Percentiles rank a stretch among this genome's conserved stretches.
These are phyloP conservation scores for Colletotrichum higginsianum DNA, from an alignment of 2,329 filamentous ascomycete genomes.

Conservation along the genomic window DNA sequence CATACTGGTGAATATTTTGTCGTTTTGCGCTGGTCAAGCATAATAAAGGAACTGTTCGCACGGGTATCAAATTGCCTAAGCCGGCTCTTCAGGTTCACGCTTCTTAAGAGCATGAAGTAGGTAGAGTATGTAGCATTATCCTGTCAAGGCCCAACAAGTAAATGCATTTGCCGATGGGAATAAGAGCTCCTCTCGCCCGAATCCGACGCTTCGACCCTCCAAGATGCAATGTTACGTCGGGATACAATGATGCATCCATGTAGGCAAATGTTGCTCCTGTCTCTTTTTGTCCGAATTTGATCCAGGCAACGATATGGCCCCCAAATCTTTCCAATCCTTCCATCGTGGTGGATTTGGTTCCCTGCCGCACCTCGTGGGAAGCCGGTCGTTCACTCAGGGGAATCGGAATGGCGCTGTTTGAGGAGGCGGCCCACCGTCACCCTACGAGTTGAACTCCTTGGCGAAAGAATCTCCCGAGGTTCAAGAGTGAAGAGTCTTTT, in stretches of 20 bases:
- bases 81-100: not conserved
- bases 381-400: slow-evolving; percentile 12
- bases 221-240: not conserved
- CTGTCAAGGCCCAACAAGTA: not conserved
- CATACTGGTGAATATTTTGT: not conserved
- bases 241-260: slow-evolving; percentile 17
- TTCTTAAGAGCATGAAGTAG: not conserved
- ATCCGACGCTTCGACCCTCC: not conserved
- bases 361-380: slow-evolving; percentile 37
- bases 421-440: slow-evolving; percentile 21
- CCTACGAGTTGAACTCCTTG: slow-evolving; percentile 10
- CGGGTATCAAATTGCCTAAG: too few relatives aligned
- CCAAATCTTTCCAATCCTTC: slow-evolving; percentile 12
- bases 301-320: slow-evolving; percentile 5
- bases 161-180: not conserved
- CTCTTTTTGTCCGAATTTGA: slow-evolving; percentile 1
- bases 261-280: not conserved
- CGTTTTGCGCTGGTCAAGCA: not conserved
- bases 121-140: not conserved
- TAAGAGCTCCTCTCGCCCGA: not conserved
- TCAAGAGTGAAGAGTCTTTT: not conserved
- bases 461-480: slow-evolving; percentile 20
- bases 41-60: not conserved
- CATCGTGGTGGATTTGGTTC: slow-evolving; percentile 18
- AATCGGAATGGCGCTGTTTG: slow-evolving; percentile 20